phyloP scores from a whole-genome alignment of 2,329 filamentous ascomycete species.

The Delphinella strobiligena region DNA sequence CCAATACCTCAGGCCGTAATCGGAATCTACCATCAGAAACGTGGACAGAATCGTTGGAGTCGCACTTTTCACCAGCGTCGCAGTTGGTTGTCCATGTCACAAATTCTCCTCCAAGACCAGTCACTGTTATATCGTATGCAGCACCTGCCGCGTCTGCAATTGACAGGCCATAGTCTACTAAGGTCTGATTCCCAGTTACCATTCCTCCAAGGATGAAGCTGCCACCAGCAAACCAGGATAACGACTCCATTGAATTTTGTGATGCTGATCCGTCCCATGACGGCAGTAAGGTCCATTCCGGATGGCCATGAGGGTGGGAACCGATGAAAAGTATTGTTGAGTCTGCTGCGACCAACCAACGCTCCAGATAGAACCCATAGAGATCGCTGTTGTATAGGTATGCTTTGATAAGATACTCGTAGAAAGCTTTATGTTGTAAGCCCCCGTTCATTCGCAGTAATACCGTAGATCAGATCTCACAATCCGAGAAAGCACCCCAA shows the following conservation, averaged over 20 bases:
- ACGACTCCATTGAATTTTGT: conserved; percentile 15
- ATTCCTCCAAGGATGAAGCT: conserved; percentile 22
- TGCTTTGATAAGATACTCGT: conserved; percentile 24
- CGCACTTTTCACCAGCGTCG: conserved; percentile 5
- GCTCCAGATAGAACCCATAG: conserved; percentile 17
- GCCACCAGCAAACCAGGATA: conserved; percentile 22
- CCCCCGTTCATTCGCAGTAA: background rate
- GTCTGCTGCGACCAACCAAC: conserved; percentile 19
- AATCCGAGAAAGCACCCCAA: conserved; percentile 21
- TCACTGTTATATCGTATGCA: conserved; percentile 13
- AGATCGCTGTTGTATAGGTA: conserved; percentile 19
- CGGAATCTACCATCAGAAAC: conserved; percentile 11
- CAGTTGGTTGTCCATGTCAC: conserved; percentile 17
- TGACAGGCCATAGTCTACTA: conserved; percentile 18
- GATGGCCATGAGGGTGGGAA: conserved; percentile 18
- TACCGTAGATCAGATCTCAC: conserved; percentile 6
- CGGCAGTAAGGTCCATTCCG: conserved; percentile 19
- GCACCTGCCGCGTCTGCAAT: conserved; percentile 16
- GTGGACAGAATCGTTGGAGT: conserved; percentile 10
- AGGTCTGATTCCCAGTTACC: conserved; percentile 15
- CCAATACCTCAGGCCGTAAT: conserved; percentile 18
- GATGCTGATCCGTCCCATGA: conserved; percentile 13
- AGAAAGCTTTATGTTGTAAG: conserved; percentile 15
- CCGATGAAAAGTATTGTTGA: conserved; percentile 19
- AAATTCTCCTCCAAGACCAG: conserved; percentile 18